A percentile compares a stretch with the other conserved stretches of the same genome.
phyloP scores from a whole-genome alignment of 257 asterid genomes.

The Nicotiana obtusifolia region DNA sequence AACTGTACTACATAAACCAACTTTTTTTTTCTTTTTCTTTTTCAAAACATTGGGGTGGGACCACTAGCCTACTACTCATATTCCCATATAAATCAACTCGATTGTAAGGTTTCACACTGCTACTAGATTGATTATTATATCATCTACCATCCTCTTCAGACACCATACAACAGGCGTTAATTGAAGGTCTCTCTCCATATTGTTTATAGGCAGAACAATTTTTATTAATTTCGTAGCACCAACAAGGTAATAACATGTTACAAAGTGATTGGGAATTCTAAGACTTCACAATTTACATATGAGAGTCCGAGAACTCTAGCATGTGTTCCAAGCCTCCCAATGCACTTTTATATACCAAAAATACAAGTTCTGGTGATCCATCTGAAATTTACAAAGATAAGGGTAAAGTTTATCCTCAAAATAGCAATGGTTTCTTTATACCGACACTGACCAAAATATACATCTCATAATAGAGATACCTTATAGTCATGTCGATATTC shows the following conservation, averaged over 20 bases:
- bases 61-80: neutral
- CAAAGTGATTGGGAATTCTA: neutral
- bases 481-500: slow-evolving; percentile 1
- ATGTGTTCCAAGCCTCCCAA: neutral
- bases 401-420: neutral
- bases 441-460: neutral
- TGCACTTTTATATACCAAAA: neutral
- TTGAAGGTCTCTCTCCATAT: neutral
- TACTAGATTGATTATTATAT: neutral
- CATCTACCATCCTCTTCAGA: neutral
- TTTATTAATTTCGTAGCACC: neutral
- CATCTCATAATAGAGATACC: neutral
- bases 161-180: neutral
- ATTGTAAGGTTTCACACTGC: neutral
- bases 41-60: neutral
- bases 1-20: neutral
- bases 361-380: neutral
- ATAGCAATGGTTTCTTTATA: neutral
- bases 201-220: neutral
- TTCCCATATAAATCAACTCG: neutral
- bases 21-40: neutral
- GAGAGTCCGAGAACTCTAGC: neutral
- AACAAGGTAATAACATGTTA: neutral
- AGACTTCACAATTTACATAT: neutral
- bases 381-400: neutral